These are phyloP conservation scores for Boletus reticuloceps DNA, from an alignment of 768 basidiomycete species.

Conservation along the genomic window DNA sequence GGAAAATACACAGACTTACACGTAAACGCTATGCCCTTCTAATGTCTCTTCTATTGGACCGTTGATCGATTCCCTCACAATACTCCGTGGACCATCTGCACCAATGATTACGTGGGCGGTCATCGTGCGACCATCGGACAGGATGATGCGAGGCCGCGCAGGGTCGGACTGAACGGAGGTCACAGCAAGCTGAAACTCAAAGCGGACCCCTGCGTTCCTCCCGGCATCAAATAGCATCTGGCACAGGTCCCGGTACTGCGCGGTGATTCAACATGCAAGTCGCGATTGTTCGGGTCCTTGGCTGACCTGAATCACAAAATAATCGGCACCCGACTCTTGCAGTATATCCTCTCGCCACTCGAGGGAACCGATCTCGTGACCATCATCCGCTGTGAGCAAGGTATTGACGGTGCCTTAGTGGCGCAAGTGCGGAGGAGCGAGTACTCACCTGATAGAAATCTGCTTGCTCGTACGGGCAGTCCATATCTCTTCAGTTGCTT, in stretches of 20 bases:
- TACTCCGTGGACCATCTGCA: slow-evolving; percentile 57
- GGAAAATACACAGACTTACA: slow-evolving; percentile 32
- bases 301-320: slow-evolving; percentile 49
- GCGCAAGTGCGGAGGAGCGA: not conserved
- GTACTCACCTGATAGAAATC: slow-evolving; percentile 24
- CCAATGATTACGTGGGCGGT: slow-evolving; percentile 56
- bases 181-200: slow-evolving; percentile 45
- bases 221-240: slow-evolving; percentile 48
- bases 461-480: slow-evolving; percentile 21
- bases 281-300: not conserved
- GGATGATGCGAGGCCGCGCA: slow-evolving; percentile 27
- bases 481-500: slow-evolving; percentile 41
- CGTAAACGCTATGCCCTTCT: slow-evolving; percentile 42
- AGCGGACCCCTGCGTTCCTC: slow-evolving; percentile 45
- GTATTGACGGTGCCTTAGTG: not conserved
- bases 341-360: slow-evolving; percentile 50
- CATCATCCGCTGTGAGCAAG: slow-evolving; percentile 39
- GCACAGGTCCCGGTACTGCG: slow-evolving; percentile 55
- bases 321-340: slow-evolving; percentile 51
- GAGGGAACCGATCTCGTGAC: slow-evolving; percentile 44
- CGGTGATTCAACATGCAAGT: not conserved
- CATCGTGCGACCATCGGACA: slow-evolving; percentile 45
- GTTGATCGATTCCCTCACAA: slow-evolving; percentile 36
- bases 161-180: slow-evolving; percentile 31
- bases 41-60: slow-evolving; percentile 30